Percentiles rank a stretch among this genome's conserved stretches.
Evolutionary conservation across 371 early-diverging fungal genomes (phyloP).

Genomic region (Mortierella sp.): DNA sequence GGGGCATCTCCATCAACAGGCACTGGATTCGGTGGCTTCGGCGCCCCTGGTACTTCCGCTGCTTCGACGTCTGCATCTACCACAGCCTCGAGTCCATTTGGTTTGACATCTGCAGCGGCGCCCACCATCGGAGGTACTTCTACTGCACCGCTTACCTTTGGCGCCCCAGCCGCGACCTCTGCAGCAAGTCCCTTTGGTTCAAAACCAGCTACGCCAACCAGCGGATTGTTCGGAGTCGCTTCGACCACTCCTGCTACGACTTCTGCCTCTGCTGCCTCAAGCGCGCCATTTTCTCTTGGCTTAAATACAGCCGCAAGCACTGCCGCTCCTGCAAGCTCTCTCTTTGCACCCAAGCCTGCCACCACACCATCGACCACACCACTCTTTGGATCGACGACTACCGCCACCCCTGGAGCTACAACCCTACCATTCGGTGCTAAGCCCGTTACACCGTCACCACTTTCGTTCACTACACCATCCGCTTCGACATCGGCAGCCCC

Average conservation of each 20-base stretch:
- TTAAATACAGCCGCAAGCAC: slow-evolving; percentile 29
- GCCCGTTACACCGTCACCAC: slow-evolving; percentile 17
- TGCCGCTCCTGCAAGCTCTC: slow-evolving; percentile 27
- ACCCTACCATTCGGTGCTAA: slow-evolving; percentile 28
- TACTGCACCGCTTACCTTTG: neutral
- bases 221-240: slow-evolving; percentile 10
- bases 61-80: neutral
- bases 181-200: slow-evolving; percentile 27
- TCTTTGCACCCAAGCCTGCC: slow-evolving; percentile 28
- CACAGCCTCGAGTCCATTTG: neutral
- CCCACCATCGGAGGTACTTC: slow-evolving; percentile 18
- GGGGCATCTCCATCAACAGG: neutral
- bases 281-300: slow-evolving; percentile 27
- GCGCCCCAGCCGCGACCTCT: slow-evolving; percentile 18
- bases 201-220: slow-evolving; percentile 31
- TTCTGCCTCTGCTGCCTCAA: slow-evolving; percentile 20
- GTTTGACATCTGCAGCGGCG: slow-evolving; percentile 11
- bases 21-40: neutral
- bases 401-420: slow-evolving; percentile 25
- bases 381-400: slow-evolving; percentile 16
- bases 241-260: slow-evolving; percentile 3
- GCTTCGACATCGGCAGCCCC: slow-evolving; percentile 56
- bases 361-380: slow-evolving; percentile 25
- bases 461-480: slow-evolving; percentile 39
- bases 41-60: slow-evolving; percentile 2